phyloP scores from a whole-genome alignment of 352 stramenopile genomes.

The Globisporangium cystogenes region DNA sequence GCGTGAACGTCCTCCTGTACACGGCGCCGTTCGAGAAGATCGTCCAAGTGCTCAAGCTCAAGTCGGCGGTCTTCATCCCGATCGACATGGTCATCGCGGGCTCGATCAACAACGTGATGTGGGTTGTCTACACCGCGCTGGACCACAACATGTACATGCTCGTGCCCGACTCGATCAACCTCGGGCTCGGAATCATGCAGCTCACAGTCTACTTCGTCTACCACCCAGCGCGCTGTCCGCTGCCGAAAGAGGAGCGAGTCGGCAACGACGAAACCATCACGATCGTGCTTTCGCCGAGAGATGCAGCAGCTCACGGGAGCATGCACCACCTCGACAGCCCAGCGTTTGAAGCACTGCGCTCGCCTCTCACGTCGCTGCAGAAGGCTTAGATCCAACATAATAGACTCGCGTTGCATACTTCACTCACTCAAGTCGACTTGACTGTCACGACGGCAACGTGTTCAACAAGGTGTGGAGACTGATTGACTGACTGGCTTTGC shows the following conservation, averaged over 20 bases:
- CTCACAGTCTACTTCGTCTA: conserved; percentile 2
- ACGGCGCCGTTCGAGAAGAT: conserved; percentile 29
- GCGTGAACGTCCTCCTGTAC: conserved; percentile 16
- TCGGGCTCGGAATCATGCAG: background rate
- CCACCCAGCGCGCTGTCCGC: background rate
- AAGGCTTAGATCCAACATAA: no score
- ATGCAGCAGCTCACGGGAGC: background rate
- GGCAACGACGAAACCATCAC: background rate
- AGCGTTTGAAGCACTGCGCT: background rate
- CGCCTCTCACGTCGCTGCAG: no score
- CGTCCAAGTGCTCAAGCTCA: conserved; percentile 29
- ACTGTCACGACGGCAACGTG: no score
- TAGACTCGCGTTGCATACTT: no score
- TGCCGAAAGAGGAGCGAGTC: background rate
- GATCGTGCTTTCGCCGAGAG: background rate
- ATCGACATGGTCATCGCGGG: conserved; percentile 36
- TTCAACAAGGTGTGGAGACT: background rate
- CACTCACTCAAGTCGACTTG: no score
- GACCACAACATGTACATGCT: conserved; percentile 8
- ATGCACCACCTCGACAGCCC: background rate
- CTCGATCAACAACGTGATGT: conserved; percentile 34
- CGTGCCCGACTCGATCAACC: conserved; percentile 12
- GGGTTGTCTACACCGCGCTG: conserved; percentile 8
- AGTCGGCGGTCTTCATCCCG: conserved; percentile 40
- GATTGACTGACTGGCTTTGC: background rate